Evolutionary conservation across 31 red algal genomes (phyloP).

Genomic region (Odonthalia washingtoniensis): DNA sequence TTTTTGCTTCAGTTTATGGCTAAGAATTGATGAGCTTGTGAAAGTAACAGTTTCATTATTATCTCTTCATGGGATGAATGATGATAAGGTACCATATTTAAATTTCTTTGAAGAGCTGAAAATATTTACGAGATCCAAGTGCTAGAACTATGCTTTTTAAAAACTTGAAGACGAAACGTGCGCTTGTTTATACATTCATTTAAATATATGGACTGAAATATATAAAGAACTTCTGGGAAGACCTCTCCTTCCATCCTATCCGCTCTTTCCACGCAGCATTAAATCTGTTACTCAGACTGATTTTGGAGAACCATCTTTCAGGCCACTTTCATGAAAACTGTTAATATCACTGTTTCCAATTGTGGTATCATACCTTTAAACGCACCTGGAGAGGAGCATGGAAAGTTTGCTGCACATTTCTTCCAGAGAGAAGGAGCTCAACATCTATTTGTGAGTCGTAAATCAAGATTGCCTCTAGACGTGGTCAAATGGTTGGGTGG

Average conservation of each 20-base stretch:
- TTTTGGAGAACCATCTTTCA: background rate
- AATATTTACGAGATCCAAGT: background rate
- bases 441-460: too few relatives aligned
- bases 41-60: background rate
- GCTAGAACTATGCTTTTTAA: background rate
- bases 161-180: background rate
- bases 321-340: background rate
- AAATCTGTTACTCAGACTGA: background rate
- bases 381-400: background rate
- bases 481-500: too few relatives aligned
- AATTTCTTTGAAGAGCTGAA: background rate
- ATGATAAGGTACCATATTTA: background rate
- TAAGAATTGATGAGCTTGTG: constrained; percentile 18
- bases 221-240: background rate
- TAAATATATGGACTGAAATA: background rate
- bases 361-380: background rate
- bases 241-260: background rate
- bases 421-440: background rate
- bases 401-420: background rate
- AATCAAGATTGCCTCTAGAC: too few relatives aligned
- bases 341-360: background rate
- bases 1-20: constrained; percentile 10
- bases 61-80: background rate
- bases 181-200: background rate
- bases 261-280: background rate